Evolutionary conservation across 371 early-diverging fungal genomes (phyloP).

Genomic region (Blastocladiella emersonii): DNA sequence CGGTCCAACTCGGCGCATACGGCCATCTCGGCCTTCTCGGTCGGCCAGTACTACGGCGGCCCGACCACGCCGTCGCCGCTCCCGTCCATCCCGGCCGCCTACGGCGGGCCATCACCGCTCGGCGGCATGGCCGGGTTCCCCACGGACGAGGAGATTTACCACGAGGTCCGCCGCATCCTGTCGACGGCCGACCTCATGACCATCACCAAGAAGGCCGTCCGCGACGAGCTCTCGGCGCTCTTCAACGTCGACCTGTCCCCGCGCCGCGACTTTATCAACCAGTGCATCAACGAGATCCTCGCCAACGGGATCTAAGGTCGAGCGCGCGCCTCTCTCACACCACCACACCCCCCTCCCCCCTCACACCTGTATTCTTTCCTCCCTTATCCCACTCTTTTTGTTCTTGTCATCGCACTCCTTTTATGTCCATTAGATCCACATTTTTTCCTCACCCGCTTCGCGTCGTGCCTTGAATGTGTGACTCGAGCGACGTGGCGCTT

Average conservation of each 20-base stretch:
- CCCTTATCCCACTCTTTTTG: no score
- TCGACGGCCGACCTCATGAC: slow-evolving; percentile 63
- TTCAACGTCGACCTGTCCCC: slow-evolving; percentile 63
- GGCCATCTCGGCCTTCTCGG: not conserved
- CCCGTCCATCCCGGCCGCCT: slow-evolving; percentile 22
- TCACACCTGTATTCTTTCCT: no score
- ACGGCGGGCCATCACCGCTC: not conserved
- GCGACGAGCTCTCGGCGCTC: slow-evolving; percentile 55
- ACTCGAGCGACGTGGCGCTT: no score
- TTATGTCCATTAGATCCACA: no score
- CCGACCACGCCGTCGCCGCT: slow-evolving; percentile 14
- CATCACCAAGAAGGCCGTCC: slow-evolving; percentile 69
- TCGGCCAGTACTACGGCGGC: slow-evolving; percentile 10
- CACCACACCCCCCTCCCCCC: no score
- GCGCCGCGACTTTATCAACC: slow-evolving; percentile 67
- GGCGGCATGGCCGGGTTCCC: no score
- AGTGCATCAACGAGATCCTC: slow-evolving; percentile 1
- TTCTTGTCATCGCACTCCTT: no score
- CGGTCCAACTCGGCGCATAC: slow-evolving; percentile 1
- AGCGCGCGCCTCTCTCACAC: no score
- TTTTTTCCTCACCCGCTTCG: no score
- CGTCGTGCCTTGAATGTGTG: no score
- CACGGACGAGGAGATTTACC: slow-evolving; percentile 65
- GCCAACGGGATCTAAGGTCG: no score
- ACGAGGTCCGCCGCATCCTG: slow-evolving; percentile 66